These are phyloP conservation scores for Poa pratensis DNA, from an alignment of 176 grass and related monocot genomes.

Conservation along the genomic window DNA sequence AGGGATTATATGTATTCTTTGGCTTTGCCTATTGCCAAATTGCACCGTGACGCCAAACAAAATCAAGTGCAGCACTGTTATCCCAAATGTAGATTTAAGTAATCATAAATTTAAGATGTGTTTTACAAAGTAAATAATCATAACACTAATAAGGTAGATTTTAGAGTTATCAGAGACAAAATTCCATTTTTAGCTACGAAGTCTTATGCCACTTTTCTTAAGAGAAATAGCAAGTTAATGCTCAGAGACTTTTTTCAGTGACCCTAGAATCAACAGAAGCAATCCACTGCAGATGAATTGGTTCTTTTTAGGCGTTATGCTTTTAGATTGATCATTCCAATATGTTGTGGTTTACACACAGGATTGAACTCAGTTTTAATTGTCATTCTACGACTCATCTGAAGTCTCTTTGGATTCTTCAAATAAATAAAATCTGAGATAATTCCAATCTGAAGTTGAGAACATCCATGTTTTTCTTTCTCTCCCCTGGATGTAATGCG, in stretches of 20 bases:
- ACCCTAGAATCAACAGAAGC: not conserved
- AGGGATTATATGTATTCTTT: not conserved
- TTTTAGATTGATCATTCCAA: constrained; percentile 1
- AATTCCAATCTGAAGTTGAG: not conserved
- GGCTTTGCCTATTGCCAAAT: not conserved
- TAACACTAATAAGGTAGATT: not conserved
- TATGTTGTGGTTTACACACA: not conserved
- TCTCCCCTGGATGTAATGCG: not conserved
- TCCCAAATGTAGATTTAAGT: not conserved
- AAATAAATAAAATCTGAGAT: not conserved
- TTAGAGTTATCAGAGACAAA: not conserved
- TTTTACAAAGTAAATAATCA: not conserved
- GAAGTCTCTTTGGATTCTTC: not conserved
- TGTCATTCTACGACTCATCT: not conserved
- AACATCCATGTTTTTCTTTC: too few species aligned
- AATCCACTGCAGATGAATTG: not conserved
- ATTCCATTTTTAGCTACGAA: not conserved
- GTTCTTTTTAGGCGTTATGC: not conserved
- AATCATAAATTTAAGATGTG: not conserved
- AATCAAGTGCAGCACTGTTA: not conserved
- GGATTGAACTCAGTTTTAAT: not conserved
- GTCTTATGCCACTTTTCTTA: not conserved
- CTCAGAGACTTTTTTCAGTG: not conserved
- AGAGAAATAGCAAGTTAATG: not conserved
- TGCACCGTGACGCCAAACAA: not conserved